Base-by-base conservation (phyloP, 305 asterid genomes). In the Ajuga reptans region DNA sequence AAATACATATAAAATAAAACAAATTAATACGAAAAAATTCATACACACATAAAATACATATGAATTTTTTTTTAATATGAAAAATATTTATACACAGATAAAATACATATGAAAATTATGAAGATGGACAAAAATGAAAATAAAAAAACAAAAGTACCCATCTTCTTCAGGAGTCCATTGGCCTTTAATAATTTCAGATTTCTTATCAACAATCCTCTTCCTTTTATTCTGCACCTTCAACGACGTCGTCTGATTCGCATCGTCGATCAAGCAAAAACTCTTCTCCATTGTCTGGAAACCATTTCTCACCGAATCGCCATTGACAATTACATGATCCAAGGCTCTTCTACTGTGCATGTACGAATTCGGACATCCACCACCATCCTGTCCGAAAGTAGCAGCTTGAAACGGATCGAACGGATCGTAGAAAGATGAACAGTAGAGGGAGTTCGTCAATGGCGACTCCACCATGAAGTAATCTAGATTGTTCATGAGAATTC, bases 91-190 rank as follows among this genome's bases (percentile, higher is more conserved):
- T 1, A 21, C 27, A 21, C 27, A 21, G 1, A 21, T 21, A 21
- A 21, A 21, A 21, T 21, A 21, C 27, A 21, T 21, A 21, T 21
- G 27, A 21, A 21, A 21, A 21, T 21, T 21, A 34, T 0, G 2
- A 9, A 3, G 37, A 58, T 0, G n/a, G 2, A 15, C 9, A n/a
- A 0, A 56, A 62, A 10, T 39, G 9, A 4, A 29, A 42, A 39
- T 5, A 1, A 56, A n/a, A 39, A 57, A 58, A 53, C 9, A 24
- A 16, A 27, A 12, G 0, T 87, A 83, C 96, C 90, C 82, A 72
- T 90, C 96, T 84, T 90, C 96, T 52, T 79, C 86, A 0, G 79
- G 80, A 39, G 88, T 79, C 95, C 95, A 90, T 49, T 84, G 93
- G 15, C 93, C 96, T 76, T 87, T 90, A 69, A 86, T 62, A 7